A percentile compares a stretch with the other conserved stretches of the same genome.
phyloP scores from a whole-genome alignment of 2,329 filamentous ascomycete genomes.

The Diaporthe helianthi region DNA sequence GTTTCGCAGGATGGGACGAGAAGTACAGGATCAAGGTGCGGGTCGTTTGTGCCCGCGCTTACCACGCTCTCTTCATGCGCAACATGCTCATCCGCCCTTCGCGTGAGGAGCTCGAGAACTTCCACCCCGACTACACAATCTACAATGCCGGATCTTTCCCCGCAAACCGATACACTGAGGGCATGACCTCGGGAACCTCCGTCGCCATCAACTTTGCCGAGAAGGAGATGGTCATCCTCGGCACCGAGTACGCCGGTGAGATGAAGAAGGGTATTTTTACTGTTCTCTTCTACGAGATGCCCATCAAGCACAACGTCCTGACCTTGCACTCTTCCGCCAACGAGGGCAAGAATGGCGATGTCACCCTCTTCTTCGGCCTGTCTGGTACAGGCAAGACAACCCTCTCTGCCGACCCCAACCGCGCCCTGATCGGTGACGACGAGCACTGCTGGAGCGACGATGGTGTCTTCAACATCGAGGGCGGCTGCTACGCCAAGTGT shows the following conservation, averaged over 20 bases:
- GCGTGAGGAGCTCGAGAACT: conserved; percentile 90
- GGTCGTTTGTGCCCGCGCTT: conserved; percentile 97
- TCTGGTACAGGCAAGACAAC: conserved; percentile 99
- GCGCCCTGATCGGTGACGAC: conserved; percentile 94
- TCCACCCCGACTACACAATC: conserved; percentile 99
- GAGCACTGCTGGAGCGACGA: conserved; percentile 99
- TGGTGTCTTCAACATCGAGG: conserved; percentile 99
- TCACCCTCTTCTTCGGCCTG: conserved; percentile 98
- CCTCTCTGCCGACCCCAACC: conserved; percentile 94
- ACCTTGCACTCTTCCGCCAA: conserved; percentile 99
- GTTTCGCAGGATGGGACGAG: conserved; percentile 97
- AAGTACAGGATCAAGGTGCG: conserved; percentile 97
- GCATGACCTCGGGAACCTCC: conserved; percentile 98
- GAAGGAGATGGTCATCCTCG: conserved; percentile 99
- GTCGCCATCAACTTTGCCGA: conserved; percentile 99
- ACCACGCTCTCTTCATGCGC: conserved; percentile 99
- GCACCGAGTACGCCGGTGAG: conserved; percentile 97
- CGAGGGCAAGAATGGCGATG: conserved; percentile 91
- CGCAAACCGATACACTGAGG: conserved; percentile 95
- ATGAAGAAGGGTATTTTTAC: conserved; percentile 99
- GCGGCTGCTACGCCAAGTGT: conserved; percentile 99
- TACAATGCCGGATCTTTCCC: conserved; percentile 99
- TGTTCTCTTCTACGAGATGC: conserved; percentile 99
- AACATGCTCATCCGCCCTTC: conserved; percentile 99
- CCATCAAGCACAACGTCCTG: conserved; percentile 98